A percentile compares a stretch with the other conserved stretches of the same genome.
phyloP scores from a whole-genome alignment of 139 green algal species.

The Chlorella sp. region DNA sequence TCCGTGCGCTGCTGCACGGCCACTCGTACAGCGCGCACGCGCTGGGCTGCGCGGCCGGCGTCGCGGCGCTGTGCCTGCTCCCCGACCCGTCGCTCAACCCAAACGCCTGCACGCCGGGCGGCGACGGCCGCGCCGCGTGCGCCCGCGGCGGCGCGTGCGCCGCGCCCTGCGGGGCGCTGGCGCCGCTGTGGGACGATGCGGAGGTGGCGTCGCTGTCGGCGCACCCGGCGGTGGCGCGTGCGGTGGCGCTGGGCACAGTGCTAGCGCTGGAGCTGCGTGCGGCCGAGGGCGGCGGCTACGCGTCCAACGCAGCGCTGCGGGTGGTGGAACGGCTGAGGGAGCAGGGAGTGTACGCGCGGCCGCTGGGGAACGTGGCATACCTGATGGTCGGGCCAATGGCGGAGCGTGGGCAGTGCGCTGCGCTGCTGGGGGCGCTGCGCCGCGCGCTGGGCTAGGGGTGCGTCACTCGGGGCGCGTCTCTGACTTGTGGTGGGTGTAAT shows the following conservation, averaged over 20 bases:
- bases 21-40: slow-evolving; percentile 97
- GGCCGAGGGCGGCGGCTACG: slow-evolving; percentile 46
- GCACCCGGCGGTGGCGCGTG: slow-evolving; percentile 56
- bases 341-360: slow-evolving; percentile 77
- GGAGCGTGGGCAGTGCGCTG: slow-evolving; percentile 32
- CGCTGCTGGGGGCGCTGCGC: slow-evolving; percentile 52
- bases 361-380: slow-evolving; percentile 92
- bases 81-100: slow-evolving; percentile 69
- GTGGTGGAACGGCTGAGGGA: slow-evolving; percentile 50
- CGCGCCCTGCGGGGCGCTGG: slow-evolving; percentile 54
- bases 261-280: slow-evolving; percentile 79
- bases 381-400: slow-evolving; percentile 89
- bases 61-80: slow-evolving; percentile 70
- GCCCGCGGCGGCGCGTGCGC: slow-evolving; percentile 9
- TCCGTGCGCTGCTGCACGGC: slow-evolving; percentile 94
- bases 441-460: slow-evolving; percentile 21
- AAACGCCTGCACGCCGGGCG: slow-evolving; percentile 60
- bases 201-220: slow-evolving; percentile 55
- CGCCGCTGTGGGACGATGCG: slow-evolving; percentile 72
- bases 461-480: too few species aligned
- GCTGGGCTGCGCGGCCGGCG: slow-evolving; percentile 80
- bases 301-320: slow-evolving; percentile 42
- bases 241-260: slow-evolving; percentile 81
- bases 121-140: background rate
- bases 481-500: too few species aligned